Conservation (phyloP, 139 green algal genomes). For the Nannochloris sp. region DNA sequence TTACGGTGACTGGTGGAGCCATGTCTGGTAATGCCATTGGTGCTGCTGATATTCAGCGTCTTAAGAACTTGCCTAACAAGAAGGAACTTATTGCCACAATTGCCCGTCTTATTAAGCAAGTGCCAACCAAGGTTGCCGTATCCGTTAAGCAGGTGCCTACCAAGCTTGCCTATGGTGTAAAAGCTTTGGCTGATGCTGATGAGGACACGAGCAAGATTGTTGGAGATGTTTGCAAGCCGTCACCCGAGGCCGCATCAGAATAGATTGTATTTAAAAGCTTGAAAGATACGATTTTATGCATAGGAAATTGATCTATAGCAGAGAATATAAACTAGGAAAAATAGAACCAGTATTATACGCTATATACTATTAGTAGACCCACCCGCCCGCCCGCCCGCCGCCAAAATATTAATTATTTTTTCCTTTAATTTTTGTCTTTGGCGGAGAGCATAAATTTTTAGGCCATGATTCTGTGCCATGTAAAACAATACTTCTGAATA, state of each 20-base stretch:
- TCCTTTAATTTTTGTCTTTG: background rate
- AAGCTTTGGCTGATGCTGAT: constrained; percentile 61
- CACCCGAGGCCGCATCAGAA: no score
- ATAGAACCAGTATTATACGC: no score
- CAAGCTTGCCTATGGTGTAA: constrained; percentile 66
- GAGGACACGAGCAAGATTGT: constrained; percentile 55
- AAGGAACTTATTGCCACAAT: constrained; percentile 73
- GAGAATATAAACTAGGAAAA: no score
- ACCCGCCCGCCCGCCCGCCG: no score
- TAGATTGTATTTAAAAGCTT: no score
- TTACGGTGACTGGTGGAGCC: constrained; percentile 36
- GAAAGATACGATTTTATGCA: no score
- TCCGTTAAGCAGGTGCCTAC: constrained; percentile 57
- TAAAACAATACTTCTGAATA: background rate
- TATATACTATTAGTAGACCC: no score
- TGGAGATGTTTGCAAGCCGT: constrained; percentile 25
- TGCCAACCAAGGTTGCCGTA: constrained; percentile 70
- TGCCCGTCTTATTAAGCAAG: constrained; percentile 70
- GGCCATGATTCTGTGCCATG: background rate
- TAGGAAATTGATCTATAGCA: no score
- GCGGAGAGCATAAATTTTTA: background rate
- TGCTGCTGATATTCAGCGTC: constrained; percentile 49
- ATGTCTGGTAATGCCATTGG: constrained; percentile 23
- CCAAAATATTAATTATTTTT: background rate
- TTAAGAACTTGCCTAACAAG: constrained; percentile 85